phyloP scores from a whole-genome alignment of 2,329 filamentous ascomycete genomes.

The Pseudopyrenochaeta lycopersici region DNA sequence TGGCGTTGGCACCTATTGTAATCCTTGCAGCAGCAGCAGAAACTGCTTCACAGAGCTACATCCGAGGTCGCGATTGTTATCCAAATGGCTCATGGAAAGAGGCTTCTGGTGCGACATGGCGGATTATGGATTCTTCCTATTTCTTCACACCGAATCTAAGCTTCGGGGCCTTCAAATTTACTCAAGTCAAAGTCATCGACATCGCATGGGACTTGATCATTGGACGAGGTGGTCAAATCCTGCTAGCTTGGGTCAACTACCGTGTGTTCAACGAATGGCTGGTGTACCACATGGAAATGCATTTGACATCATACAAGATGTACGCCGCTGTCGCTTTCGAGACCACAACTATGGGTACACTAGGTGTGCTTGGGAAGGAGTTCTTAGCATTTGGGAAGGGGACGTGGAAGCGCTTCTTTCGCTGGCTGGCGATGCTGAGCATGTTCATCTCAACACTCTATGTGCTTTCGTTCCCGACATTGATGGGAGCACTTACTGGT shows the following conservation, averaged over 20 bases:
- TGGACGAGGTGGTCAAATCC: conserved; percentile 46
- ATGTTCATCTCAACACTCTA: conserved; percentile 45
- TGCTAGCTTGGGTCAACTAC: conserved; percentile 47
- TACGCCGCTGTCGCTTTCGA: conserved; percentile 39
- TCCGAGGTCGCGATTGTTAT: conserved; percentile 38
- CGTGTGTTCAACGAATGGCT: conserved; percentile 49
- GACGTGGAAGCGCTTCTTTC: conserved; percentile 38
- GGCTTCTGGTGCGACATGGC: conserved; percentile 37
- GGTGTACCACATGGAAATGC: conserved; percentile 45
- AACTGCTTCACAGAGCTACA: conserved; percentile 35
- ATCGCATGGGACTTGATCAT: conserved; percentile 50
- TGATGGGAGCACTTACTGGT: conserved; percentile 52
- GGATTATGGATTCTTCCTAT: conserved; percentile 46
- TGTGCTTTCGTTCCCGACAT: conserved; percentile 48
- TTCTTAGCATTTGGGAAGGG: conserved; percentile 32
- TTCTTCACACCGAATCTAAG: conserved; percentile 45
- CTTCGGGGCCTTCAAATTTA: conserved; percentile 45
- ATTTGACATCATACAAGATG: conserved; percentile 42
- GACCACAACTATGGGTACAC: conserved; percentile 38
- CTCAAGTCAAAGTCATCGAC: conserved; percentile 49
- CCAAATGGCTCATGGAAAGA: conserved; percentile 45
- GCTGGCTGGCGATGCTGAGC: conserved; percentile 41
- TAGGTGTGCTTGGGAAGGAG: conserved; percentile 43
- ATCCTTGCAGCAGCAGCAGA: conserved; percentile 39
- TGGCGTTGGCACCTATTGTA: conserved; percentile 35